These are phyloP conservation scores for Colletotrichum eleusines DNA, from an alignment of 2,329 filamentous ascomycete species.

Conservation along the genomic window DNA sequence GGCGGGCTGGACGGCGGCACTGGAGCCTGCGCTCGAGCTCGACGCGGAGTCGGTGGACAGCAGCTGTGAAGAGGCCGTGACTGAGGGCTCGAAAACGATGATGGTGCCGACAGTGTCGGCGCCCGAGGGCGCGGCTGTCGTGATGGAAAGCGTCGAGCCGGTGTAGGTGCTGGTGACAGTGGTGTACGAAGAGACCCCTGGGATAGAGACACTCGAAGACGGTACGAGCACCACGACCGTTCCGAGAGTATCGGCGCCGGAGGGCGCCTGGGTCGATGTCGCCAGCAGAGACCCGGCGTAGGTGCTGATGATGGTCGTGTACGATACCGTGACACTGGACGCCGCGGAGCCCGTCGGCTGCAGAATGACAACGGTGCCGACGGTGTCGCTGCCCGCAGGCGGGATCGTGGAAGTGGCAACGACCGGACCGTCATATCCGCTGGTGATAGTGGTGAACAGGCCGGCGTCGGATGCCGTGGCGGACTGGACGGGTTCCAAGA, in stretches of 20 bases:
- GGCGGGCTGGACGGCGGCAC: neutral
- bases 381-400: neutral
- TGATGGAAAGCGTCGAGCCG: neutral
- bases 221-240: slow-evolving; percentile 8
- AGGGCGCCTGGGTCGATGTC: slow-evolving; percentile 21
- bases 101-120: slow-evolving; percentile 7
- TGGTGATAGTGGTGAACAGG: neutral
- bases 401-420: neutral
- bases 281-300: slow-evolving; percentile 15
- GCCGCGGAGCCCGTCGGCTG: slow-evolving; percentile 5
- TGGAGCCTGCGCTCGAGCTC: neutral
- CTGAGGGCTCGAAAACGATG: slow-evolving; percentile 26
- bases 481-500: too few relatives aligned
- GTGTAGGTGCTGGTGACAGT: slow-evolving; percentile 4
- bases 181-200: slow-evolving; percentile 5
- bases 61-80: neutral
- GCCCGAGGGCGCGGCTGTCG: neutral
- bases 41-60: neutral
- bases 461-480: neutral
- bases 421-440: neutral
- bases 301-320: slow-evolving; percentile 3
- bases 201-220: neutral
- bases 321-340: slow-evolving; percentile 9
- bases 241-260: slow-evolving; percentile 20
- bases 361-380: slow-evolving; percentile 30